Conservation (phyloP, 441 rosid genomes). For the Pelargonium citronellum region DNA sequence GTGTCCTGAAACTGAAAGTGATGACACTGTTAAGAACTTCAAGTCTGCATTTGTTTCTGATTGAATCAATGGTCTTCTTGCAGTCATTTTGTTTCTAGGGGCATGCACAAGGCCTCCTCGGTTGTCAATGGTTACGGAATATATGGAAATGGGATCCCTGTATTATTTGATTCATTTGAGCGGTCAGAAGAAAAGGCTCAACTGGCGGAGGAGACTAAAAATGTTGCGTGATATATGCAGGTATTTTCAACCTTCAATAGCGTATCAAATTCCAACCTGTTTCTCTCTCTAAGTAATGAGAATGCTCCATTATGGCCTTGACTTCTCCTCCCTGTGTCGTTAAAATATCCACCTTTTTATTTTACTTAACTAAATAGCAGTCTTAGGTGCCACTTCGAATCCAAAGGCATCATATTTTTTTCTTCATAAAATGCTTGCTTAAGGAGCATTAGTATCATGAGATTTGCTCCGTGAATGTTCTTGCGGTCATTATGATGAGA, state of each 20-base stretch:
- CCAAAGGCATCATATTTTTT: not conserved
- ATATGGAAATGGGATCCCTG: conserved; percentile 96
- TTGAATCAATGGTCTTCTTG: conserved; percentile 24
- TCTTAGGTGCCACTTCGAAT: not conserved
- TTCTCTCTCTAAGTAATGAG: not conserved
- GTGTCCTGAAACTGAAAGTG: conserved; percentile 10
- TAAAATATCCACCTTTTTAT: not conserved
- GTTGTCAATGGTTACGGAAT: conserved; percentile 90
- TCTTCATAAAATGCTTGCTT: too few species aligned
- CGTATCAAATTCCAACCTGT: not conserved
- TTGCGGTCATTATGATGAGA: not conserved
- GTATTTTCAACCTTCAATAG: conserved; percentile 30
- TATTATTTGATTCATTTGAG: conserved; percentile 78
- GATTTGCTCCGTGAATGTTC: not conserved
- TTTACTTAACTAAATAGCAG: not conserved
- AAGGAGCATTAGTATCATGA: not conserved
- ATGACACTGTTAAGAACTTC: not conserved
- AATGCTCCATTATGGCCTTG: not conserved
- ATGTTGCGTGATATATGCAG: conserved; percentile 98
- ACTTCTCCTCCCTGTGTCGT: not conserved
- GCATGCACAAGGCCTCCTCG: conserved; percentile 92
- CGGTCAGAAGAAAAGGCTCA: conserved; percentile 85
- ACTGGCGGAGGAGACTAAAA: conserved; percentile 81
- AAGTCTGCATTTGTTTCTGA: conserved; percentile 11
- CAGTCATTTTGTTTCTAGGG: conserved; percentile 94